A percentile compares a stretch with the other conserved stretches of the same genome.
These are phyloP conservation scores for Abrus precatorius DNA, from an alignment of 306 rosid species.

Conservation along the genomic window DNA sequence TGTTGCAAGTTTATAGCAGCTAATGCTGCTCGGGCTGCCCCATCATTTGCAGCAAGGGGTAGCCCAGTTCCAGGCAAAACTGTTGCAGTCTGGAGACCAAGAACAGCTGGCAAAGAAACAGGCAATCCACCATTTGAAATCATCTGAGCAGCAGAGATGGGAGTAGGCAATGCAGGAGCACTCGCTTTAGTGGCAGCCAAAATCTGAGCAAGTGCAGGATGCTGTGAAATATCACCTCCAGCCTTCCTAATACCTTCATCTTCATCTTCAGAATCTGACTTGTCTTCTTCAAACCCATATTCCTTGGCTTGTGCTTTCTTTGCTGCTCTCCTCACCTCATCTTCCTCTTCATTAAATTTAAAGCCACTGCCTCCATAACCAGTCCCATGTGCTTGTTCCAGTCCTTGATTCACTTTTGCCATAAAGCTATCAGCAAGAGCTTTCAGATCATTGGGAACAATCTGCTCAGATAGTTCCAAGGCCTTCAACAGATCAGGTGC, in stretches of 20 bases:
- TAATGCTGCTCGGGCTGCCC: constrained; percentile 85
- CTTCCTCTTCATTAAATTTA: constrained; percentile 96
- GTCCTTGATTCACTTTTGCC: constrained; percentile 85
- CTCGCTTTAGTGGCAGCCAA: constrained; percentile 76
- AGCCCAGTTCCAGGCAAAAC: constrained; percentile 67
- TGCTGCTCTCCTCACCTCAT: constrained; percentile 93
- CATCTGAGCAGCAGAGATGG: constrained; percentile 65
- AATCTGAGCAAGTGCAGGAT: constrained; percentile 84
- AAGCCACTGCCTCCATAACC: constrained; percentile 99
- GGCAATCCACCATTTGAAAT: constrained; percentile 74
- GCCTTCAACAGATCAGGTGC: constrained; percentile 93
- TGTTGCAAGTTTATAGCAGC: constrained; percentile 95
- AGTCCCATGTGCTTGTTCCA: constrained; percentile 93
- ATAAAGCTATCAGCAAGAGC: constrained; percentile 81
- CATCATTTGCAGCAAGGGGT: constrained; percentile 67
- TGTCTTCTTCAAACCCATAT: constrained; percentile 96
- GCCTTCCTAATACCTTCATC: constrained; percentile 89
- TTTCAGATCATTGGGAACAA: constrained; percentile 90
- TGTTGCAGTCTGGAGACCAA: constrained; percentile 69
- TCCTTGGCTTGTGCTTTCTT: constrained; percentile 98
- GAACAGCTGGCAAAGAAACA: constrained; percentile 68
- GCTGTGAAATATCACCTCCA: constrained; percentile 87
- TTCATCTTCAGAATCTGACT: constrained; percentile 96
- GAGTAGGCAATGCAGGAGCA: constrained; percentile 60
- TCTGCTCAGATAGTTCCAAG: constrained; percentile 90